phyloP scores from a whole-genome alignment of 805 yeast genomes.

The Ogataea corticis region DNA sequence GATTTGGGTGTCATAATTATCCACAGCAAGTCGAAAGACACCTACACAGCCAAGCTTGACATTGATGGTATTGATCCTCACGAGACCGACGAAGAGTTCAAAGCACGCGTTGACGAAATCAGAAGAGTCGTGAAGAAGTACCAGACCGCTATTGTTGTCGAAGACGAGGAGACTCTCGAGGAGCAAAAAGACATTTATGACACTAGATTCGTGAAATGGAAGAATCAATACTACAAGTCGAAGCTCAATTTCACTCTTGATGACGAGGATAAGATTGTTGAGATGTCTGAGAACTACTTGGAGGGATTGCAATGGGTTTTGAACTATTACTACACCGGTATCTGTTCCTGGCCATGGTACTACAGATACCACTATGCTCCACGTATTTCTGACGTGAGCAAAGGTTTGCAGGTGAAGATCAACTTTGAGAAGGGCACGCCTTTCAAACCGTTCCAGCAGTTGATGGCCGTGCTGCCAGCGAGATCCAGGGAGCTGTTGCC shows the following conservation, averaged over 20 bases:
- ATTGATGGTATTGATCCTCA: constrained; percentile 71
- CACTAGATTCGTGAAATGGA: constrained; percentile 77
- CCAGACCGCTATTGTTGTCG: constrained; percentile 62
- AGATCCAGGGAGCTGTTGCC: constrained; percentile 85
- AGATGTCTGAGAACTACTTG: constrained; percentile 74
- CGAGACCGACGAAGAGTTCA: constrained; percentile 66
- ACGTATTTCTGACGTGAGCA: constrained; percentile 80
- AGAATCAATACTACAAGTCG: constrained; percentile 78
- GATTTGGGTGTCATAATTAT: constrained; percentile 67
- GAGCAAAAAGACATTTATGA: constrained; percentile 66
- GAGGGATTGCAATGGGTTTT: constrained; percentile 98
- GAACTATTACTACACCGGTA: constrained; percentile 85
- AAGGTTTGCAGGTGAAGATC: constrained; percentile 67
- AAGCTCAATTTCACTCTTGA: constrained; percentile 70
- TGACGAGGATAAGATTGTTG: constrained; percentile 59
- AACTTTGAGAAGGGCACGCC: constrained; percentile 73
- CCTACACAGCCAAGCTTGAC: constrained; percentile 63
- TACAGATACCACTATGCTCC: constrained; percentile 91
- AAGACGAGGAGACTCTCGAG: constrained; percentile 53
- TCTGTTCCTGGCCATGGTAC: constrained; percentile 96
- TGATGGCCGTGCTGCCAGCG: constrained; percentile 96
- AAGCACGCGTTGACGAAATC: constrained; percentile 49
- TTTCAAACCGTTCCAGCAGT: constrained; percentile 89
- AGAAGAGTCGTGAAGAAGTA: constrained; percentile 61
- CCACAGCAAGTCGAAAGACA: constrained; percentile 58